Conservation (phyloP, 2,329 filamentous ascomycete genomes). For the Myriosclerotinia scirpicola region DNA sequence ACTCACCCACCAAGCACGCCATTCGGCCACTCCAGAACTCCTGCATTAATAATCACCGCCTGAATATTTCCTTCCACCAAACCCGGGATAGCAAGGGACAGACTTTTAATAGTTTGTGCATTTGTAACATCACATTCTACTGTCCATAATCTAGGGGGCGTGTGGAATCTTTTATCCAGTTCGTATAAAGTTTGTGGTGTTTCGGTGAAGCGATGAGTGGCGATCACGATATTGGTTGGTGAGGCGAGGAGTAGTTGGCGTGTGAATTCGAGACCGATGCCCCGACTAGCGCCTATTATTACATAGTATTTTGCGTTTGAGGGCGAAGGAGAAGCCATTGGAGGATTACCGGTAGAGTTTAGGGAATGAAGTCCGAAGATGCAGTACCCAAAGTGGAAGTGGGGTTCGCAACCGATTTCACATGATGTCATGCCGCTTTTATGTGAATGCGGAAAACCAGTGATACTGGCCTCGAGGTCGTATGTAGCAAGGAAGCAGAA, state of each 20-base stretch:
- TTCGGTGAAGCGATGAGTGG: conserved; percentile 44
- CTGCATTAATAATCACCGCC: conserved; percentile 7
- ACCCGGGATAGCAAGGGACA: conserved; percentile 52
- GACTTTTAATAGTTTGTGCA: conserved; percentile 49
- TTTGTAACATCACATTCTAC: conserved; percentile 53
- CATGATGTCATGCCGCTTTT: neutral
- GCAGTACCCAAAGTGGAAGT: neutral
- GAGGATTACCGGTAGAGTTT: neutral
- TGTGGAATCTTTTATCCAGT: neutral
- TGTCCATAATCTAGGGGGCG: conserved; percentile 24
- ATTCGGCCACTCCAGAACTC: conserved; percentile 10
- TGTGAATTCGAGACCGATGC: conserved; percentile 48
- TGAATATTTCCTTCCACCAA: neutral
- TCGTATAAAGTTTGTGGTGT: neutral
- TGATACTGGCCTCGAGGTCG: neutral
- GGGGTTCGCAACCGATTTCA: neutral
- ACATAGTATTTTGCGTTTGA: conserved; percentile 33
- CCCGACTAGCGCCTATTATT: conserved; percentile 48
- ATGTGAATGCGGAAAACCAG: neutral
- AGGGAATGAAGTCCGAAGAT: neutral
- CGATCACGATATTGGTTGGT: conserved; percentile 47
- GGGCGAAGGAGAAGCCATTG: neutral
- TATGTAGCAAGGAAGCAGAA: neutral
- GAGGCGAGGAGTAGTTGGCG: conserved; percentile 41
- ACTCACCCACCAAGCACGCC: conserved; percentile 15